Base-by-base conservation (phyloP, 116 monocot species). In the Papilionanthe hybrid region DNA sequence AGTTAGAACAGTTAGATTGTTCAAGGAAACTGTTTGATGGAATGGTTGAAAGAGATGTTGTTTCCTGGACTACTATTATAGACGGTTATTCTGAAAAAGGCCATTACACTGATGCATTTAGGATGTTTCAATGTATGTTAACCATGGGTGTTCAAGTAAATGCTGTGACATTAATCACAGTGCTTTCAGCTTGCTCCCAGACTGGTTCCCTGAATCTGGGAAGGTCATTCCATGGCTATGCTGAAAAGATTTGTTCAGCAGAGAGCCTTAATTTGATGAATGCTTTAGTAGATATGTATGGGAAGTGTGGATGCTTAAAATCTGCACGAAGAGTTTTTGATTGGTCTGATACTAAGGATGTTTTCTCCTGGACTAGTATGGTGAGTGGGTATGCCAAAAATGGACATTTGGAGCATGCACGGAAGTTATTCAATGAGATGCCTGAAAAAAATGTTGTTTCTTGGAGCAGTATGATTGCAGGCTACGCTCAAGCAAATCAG, bases 31-130 rank as follows among this genome's bases (percentile, higher is more conserved):
- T 93, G 86, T 92, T 95, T 48, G 85, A 86, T 71, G 77, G 49
- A 82, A 85, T 86, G 78, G 7, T 30, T 49, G 76, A 86, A 5
- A 82, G 82, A 82, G 90, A 92, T 80, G 87, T 95, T 17, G 82
- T 90, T 75, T 89, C 94, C 23, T 94, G 91, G 94, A 91, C 94
- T 0, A 94, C 90, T 28, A 85, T 94, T 66, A 85, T 94, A 25
- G 91, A 91, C 66, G 94, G 82, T 42, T 88, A 84, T 55, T 78
- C 80, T 5, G 78, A 81, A 65, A 77, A 13, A 0, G 90, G 84
- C 20, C 18, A 55, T 18, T 65, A 82, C 0, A 56, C 71, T 41
- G 85, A 87, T 55, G 83, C 89, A 9, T 47, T 91, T 56, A 66
- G 29, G 76, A 0, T 81, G 28, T 89, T 94, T 58, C 75, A 7